A percentile compares a stretch with the other conserved stretches of the same genome.
Conservation (phyloP, 768 basidiomycete species). For the Suillus tomentosus region DNA sequence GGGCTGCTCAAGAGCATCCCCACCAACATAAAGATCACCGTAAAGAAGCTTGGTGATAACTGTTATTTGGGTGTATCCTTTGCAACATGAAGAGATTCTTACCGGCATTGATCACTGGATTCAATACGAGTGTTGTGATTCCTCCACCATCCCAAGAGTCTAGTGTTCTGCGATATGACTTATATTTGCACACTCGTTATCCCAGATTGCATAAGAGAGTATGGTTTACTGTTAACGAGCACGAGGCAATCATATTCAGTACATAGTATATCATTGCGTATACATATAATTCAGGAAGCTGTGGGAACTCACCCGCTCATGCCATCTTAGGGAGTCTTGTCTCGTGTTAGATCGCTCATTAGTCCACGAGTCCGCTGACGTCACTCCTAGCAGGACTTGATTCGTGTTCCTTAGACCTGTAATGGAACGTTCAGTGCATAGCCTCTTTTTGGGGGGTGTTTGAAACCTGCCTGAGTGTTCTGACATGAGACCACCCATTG, state of each 20-base stretch:
- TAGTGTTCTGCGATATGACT: not conserved
- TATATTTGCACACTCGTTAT: not conserved
- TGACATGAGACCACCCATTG: not conserved
- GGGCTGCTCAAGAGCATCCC: not conserved
- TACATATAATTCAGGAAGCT: not conserved
- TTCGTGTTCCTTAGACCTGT: not conserved
- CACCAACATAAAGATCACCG: too few relatives aligned
- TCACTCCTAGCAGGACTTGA: not conserved
- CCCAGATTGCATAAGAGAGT: not conserved
- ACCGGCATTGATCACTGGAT: not conserved
- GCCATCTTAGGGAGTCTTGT: not conserved
- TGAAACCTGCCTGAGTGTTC: not conserved
- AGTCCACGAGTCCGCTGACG: not conserved
- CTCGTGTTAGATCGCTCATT: not conserved
- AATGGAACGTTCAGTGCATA: too few relatives aligned
- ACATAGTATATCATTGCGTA: not conserved
- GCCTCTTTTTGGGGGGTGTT: too few relatives aligned
- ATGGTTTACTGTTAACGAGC: not conserved
- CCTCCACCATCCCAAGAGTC: not conserved
- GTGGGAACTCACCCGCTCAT: not conserved
- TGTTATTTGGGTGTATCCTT: not conserved
- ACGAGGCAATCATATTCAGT: not conserved
- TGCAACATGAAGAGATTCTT: not conserved
- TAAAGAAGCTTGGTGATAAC: not conserved
- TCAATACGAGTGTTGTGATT: slow-evolving; percentile 12